Percentiles rank a stretch among this genome's conserved stretches.
These are phyloP conservation scores for Ceratobasidium sp. DNA, from an alignment of 1,284 basidiomycete genomes.

Conservation along the genomic window DNA sequence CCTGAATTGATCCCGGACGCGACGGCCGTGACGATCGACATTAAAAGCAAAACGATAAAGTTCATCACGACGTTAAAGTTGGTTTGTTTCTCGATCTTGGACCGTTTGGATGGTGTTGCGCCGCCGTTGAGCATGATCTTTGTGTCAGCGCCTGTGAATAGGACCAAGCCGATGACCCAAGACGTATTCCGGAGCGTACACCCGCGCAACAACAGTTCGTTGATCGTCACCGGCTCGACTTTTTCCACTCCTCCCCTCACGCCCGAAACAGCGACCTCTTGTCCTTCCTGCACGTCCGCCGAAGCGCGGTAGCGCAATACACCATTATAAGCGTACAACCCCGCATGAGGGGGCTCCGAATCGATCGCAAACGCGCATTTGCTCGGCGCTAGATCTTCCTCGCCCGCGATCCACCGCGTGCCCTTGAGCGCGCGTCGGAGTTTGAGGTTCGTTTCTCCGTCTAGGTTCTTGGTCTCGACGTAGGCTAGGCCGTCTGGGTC, in stretches of 20 bases:
- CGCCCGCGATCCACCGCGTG: constrained; percentile 69
- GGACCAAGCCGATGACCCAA: constrained; percentile 95
- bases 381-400: too few relatives aligned
- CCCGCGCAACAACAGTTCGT: constrained; percentile 92
- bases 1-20: constrained; percentile 81
- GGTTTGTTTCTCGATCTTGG: constrained; percentile 97
- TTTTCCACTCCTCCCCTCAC: too few relatives aligned
- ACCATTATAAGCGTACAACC: constrained; percentile 91
- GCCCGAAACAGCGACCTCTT: constrained; percentile 59
- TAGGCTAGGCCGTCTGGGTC: constrained; percentile 98
- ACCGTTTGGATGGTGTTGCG: constrained; percentile 90
- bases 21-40: constrained; percentile 82
- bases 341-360: constrained; percentile 93
- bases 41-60: constrained; percentile 81
- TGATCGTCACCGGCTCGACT: too few relatives aligned
- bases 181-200: constrained; percentile 93
- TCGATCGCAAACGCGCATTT: constrained; percentile 65
- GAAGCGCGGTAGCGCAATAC: constrained; percentile 76
- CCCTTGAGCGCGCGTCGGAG: constrained; percentile 83
- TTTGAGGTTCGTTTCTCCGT: constrained; percentile 99
- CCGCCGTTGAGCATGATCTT: constrained; percentile 99
- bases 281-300: constrained; percentile 50
- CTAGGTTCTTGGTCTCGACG: constrained; percentile 98
- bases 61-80: constrained; percentile 98
- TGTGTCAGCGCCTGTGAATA: constrained; percentile 95